Evolutionary conservation across 169 alveolate species (phyloP).

Genomic region (Cyclospora cayetanensis): DNA sequence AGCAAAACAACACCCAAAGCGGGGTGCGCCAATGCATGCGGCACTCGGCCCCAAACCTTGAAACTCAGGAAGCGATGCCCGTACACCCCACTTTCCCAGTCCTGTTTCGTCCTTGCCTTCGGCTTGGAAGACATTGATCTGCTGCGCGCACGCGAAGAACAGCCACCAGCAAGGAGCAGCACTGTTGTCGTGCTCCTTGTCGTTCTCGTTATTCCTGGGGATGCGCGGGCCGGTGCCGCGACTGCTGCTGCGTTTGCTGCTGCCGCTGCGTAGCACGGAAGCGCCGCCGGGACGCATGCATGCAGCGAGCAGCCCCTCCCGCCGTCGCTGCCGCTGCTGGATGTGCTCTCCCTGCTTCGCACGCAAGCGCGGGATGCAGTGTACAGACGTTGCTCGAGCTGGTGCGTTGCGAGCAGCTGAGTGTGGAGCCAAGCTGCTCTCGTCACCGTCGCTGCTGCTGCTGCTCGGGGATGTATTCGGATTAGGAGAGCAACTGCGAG

Average conservation of each 20-base stretch:
- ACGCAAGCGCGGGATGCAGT: background rate
- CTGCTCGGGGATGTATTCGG: background rate
- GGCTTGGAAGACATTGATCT: background rate
- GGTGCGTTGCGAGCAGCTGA: background rate
- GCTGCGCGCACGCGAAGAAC: too few relatives aligned
- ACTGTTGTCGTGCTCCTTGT: too few relatives aligned
- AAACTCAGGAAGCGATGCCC: too few relatives aligned
- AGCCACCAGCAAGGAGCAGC: too few relatives aligned
- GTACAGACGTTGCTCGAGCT: background rate
- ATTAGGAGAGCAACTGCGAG: background rate
- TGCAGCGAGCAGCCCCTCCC: background rate
- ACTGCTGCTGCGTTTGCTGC: background rate
- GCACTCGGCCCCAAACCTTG: constrained; percentile 7
- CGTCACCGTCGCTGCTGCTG: background rate
- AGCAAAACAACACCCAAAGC: background rate
- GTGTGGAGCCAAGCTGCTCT: background rate
- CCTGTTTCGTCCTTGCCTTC: background rate
- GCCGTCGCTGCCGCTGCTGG: background rate
- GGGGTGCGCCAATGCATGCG: too few relatives aligned
- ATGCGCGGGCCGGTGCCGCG: background rate
- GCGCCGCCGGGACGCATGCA: background rate
- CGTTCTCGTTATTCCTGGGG: background rate
- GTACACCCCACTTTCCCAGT: background rate
- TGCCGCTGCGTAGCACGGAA: background rate
- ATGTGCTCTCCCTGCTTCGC: background rate